These are phyloP conservation scores for Triglochin maritima DNA, from an alignment of 106 monocot species.

Conservation along the genomic window DNA sequence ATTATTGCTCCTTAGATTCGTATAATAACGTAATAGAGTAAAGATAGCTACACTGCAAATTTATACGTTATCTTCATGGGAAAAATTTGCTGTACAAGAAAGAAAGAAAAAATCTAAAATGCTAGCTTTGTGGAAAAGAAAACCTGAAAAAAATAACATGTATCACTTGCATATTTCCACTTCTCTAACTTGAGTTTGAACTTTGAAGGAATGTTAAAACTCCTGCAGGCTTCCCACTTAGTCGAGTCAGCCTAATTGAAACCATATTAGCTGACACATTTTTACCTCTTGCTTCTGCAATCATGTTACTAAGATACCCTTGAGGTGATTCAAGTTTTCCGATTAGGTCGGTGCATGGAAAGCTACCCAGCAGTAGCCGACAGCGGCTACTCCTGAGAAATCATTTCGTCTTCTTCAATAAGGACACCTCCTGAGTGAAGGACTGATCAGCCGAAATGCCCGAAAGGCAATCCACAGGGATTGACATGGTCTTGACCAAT, in stretches of 20 bases:
- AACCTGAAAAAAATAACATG: not conserved
- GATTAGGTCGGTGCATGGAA: not conserved
- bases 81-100: not conserved
- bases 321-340: not conserved
- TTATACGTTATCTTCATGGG: no score
- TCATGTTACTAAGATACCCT: not conserved
- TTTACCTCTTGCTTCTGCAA: not conserved
- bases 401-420: not conserved
- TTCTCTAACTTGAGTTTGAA: not conserved
- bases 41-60: no score
- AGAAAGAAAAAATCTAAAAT: not conserved
- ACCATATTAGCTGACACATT: not conserved
- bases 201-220: not conserved
- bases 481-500: slow-evolving; percentile 46
- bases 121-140: not conserved
- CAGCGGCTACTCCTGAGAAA: not conserved
- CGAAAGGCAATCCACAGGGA: slow-evolving; percentile 47
- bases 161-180: not conserved
- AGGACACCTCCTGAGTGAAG: not conserved
- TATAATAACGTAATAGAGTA: no score
- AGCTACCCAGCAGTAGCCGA: not conserved
- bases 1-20: not conserved
- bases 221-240: not conserved
- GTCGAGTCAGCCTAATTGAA: not conserved
- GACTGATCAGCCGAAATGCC: slow-evolving; percentile 13